phyloP scores from a whole-genome alignment of 176 grass and related monocot species.

The Carex myosuroides region DNA sequence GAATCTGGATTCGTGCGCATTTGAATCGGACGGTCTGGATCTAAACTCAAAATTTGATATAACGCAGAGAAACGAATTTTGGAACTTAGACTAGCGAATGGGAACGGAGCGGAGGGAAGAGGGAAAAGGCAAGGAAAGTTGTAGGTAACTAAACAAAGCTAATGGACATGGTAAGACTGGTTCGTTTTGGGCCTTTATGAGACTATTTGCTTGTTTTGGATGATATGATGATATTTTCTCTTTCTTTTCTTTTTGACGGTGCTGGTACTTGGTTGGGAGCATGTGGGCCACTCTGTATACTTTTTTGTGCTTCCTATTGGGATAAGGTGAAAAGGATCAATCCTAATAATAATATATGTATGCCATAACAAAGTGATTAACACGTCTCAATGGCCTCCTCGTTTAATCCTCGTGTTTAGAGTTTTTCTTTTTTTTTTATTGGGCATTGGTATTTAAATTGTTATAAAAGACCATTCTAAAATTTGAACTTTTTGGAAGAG shows the following conservation, averaged over 20 bases:
- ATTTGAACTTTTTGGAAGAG: background rate
- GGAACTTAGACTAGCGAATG: background rate
- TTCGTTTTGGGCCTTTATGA: background rate
- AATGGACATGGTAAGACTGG: background rate
- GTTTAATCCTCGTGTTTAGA: background rate
- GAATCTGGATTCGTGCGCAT: too few species aligned
- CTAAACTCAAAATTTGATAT: background rate
- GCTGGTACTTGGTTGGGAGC: background rate
- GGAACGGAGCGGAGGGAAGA: background rate
- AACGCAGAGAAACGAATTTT: background rate
- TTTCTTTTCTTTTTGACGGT: background rate
- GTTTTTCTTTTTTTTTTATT: background rate
- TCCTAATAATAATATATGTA: background rate
- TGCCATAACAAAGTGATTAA: background rate
- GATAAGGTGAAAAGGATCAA: background rate
- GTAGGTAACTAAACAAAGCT: background rate
- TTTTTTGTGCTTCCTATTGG: background rate
- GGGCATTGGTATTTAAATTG: background rate
- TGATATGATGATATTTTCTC: background rate
- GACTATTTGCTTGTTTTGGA: background rate
- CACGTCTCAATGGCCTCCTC: background rate
- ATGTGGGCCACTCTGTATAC: background rate
- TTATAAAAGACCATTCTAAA: background rate
- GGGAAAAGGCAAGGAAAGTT: background rate
- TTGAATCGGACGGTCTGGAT: too few species aligned